Conservation (phyloP, 1,284 basidiomycete genomes). For the Apiotrichum akiyoshidainum region DNA sequence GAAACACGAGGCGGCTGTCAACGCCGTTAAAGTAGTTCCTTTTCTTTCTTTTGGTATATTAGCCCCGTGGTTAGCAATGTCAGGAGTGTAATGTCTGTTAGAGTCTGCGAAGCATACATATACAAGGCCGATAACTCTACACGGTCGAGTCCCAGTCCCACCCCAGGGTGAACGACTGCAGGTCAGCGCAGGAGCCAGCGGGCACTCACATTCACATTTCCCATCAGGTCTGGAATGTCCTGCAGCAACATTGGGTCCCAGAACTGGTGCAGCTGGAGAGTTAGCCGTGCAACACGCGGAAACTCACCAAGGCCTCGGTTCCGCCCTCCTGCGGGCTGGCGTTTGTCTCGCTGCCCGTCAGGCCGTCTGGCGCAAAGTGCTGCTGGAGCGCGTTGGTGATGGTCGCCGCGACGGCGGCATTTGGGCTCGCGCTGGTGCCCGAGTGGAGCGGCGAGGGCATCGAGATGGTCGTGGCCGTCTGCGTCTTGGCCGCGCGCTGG, state of each 20-base stretch:
- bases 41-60: no score
- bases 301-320: slow-evolving; percentile 12
- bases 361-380: slow-evolving; percentile 1
- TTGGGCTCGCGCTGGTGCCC: neutral
- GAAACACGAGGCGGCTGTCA: no score
- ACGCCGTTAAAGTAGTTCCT: no score
- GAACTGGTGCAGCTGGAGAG: slow-evolving; percentile 12
- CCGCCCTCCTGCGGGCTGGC: neutral
- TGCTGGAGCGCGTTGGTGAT: slow-evolving; percentile 5
- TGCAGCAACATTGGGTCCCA: slow-evolving; percentile 15
- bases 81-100: no score
- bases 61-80: no score
- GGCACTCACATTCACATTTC: slow-evolving; percentile 4
- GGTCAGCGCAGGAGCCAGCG: neutral
- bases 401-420: slow-evolving; percentile 1
- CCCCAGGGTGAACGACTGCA: slow-evolving; percentile 4
- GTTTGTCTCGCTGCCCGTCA: neutral
- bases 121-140: neutral
- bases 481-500: slow-evolving; percentile 11
- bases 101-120: no score
- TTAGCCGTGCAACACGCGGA: neutral
- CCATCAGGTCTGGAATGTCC: slow-evolving; percentile 6
- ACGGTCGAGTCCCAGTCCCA: slow-evolving; percentile 12
- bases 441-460: slow-evolving; percentile 15
- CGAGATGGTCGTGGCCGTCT: slow-evolving; percentile 16